Evolutionary conservation across 495 filamentous ascomycete species (phyloP).

Genomic region (Aspergillus conjunctus): DNA sequence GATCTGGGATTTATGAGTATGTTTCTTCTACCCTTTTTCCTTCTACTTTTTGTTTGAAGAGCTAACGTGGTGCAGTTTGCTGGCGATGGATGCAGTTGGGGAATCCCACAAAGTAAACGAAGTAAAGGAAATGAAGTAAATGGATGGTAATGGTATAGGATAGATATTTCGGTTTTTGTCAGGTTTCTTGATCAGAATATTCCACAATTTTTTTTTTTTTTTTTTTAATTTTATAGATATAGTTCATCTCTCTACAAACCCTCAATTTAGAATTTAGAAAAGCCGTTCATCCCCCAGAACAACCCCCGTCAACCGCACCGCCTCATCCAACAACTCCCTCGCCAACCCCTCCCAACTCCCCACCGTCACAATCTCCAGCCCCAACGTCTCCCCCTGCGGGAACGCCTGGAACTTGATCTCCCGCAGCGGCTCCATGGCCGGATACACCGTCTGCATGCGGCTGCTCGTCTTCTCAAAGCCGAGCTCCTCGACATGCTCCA

Average conservation of each 20-base stretch:
- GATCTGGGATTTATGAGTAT: conserved; percentile 63
- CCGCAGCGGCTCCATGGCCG: neutral
- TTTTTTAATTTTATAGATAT: too few relatives aligned
- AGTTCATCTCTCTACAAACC: too few relatives aligned
- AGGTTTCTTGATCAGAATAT: too few relatives aligned
- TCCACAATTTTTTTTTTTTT: too few relatives aligned
- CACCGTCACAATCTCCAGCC: neutral
- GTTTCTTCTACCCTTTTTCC: conserved; percentile 11
- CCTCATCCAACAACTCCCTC: neutral
- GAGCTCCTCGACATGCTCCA: neutral
- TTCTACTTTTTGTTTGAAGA: too few relatives aligned
- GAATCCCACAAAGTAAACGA: neutral
- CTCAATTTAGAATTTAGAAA: neutral
- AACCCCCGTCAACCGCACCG: neutral
- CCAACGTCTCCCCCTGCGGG: neutral
- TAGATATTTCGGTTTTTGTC: too few relatives aligned
- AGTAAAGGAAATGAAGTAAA: too few relatives aligned
- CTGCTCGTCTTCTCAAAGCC: neutral
- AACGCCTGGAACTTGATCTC: neutral
- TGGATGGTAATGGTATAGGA: too few relatives aligned
- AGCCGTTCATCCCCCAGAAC: neutral
- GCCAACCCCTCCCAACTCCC: neutral
- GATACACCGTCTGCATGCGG: neutral
- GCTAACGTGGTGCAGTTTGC: conserved; percentile 48
- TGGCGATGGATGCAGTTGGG: conserved; percentile 56